A percentile compares a stretch with the other conserved stretches of the same genome.
Conservation (phyloP, 768 basidiomycete species). For the Phlebiopsis gigantea region DNA sequence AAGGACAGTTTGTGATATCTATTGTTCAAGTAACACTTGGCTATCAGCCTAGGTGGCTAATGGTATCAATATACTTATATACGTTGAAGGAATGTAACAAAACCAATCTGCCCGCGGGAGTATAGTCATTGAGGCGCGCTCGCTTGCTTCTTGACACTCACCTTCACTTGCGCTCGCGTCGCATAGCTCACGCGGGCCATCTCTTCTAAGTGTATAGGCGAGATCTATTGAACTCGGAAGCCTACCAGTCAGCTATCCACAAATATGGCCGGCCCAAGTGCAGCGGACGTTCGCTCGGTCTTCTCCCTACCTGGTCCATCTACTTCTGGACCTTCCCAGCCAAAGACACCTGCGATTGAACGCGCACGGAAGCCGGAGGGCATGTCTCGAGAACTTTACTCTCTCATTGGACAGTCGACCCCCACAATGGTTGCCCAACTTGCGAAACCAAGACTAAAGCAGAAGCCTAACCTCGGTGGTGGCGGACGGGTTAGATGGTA, state of each 20-base stretch:
- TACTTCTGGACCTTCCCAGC: constrained; percentile 40
- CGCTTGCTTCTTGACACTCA: background rate
- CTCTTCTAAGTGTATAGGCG: too few species aligned
- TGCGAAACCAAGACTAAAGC: constrained; percentile 79
- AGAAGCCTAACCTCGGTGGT: constrained; percentile 72
- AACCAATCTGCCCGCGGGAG: too few species aligned
- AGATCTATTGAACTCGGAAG: too few species aligned
- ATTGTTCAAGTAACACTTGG: background rate
- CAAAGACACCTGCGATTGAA: constrained; percentile 32
- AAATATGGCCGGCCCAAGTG: constrained; percentile 56
- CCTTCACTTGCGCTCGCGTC: too few species aligned
- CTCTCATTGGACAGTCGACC: constrained; percentile 90
- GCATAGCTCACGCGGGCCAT: too few species aligned
- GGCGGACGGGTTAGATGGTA: constrained; percentile 70
- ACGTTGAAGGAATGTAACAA: background rate
- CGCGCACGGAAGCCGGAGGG: constrained; percentile 74
- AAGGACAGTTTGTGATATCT: background rate
- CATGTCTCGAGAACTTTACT: constrained; percentile 88
- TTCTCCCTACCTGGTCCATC: constrained; percentile 50
- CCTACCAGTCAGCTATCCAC: background rate
- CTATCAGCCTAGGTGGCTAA: too few species aligned
- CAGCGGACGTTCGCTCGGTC: constrained; percentile 81
- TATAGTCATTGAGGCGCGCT: background rate
- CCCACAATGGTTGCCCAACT: constrained; percentile 79
- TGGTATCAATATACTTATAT: background rate